Conservation (phyloP, 129 eudicot genomes). For the Flaveria robusta region DNA sequence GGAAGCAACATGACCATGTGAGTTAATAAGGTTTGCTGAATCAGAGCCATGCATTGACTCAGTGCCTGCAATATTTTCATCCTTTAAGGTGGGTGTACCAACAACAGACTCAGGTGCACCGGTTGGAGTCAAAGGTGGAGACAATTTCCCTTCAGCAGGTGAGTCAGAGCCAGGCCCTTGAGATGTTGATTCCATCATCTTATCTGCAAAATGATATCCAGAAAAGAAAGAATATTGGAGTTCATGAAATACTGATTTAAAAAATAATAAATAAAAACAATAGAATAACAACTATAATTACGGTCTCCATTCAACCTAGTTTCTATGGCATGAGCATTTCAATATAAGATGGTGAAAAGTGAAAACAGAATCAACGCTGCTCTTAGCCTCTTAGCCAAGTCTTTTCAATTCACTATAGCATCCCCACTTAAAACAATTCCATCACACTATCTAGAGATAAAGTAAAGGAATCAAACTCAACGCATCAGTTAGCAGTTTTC, state of each 20-base stretch:
- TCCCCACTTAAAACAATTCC: neutral
- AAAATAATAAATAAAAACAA: no score
- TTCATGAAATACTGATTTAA: neutral
- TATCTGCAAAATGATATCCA: conserved; percentile 33
- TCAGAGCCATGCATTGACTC: conserved; percentile 27
- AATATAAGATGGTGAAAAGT: neutral
- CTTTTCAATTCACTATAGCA: neutral
- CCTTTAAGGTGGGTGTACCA: conserved; percentile 25
- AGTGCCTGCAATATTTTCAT: conserved; percentile 23
- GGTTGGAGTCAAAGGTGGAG: conserved; percentile 28
- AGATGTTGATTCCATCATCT: conserved; percentile 41
- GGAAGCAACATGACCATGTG: conserved; percentile 36
- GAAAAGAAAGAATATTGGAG: neutral
- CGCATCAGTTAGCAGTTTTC: neutral
- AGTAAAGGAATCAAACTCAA: neutral
- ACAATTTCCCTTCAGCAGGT: conserved; percentile 33
- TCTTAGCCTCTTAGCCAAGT: neutral
- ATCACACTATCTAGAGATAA: neutral
- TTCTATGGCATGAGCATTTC: neutral
- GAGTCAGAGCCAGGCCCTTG: conserved; percentile 37
- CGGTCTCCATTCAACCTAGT: neutral
- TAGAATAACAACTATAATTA: conserved; percentile 8
- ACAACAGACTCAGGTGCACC: conserved; percentile 28
- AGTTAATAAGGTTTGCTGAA: conserved; percentile 30
- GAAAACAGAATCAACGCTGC: conserved; percentile 2